Percentiles rank a stretch among this genome's conserved stretches.
phyloP scores from a whole-genome alignment of 129 eudicot species.

The Dittrichia graveolens region DNA sequence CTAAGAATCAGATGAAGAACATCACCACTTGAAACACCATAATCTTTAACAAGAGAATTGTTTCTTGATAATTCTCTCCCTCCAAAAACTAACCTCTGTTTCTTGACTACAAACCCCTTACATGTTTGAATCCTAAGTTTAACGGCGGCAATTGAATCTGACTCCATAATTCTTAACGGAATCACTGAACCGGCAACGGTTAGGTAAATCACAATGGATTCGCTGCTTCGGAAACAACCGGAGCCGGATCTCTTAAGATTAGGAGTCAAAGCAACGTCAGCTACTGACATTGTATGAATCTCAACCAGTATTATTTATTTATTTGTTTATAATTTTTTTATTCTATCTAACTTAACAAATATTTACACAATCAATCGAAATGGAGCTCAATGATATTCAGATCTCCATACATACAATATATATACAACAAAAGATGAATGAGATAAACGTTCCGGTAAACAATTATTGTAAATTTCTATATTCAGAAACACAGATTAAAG shows the following conservation, averaged over 20 bases:
- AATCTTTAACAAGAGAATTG: slow-evolving; percentile 61
- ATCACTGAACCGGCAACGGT: slow-evolving; percentile 60
- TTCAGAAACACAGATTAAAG: slow-evolving; percentile 40
- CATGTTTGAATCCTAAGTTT: slow-evolving; percentile 70
- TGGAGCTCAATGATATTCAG: slow-evolving; percentile 16
- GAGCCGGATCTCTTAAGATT: slow-evolving; percentile 41
- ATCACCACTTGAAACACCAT: slow-evolving; percentile 63
- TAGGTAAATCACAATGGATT: slow-evolving; percentile 57
- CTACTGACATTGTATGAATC: slow-evolving; percentile 55
- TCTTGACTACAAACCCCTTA: slow-evolving; percentile 71
- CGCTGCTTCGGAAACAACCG: slow-evolving; percentile 41
- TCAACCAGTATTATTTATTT: slow-evolving; percentile 11
- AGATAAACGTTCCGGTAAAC: slow-evolving; percentile 14
- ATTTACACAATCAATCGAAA: slow-evolving; percentile 33
- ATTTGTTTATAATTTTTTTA: slow-evolving; percentile 5
- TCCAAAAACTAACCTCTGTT: slow-evolving; percentile 63
- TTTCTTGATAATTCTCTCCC: slow-evolving; percentile 72
- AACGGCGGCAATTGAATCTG: slow-evolving; percentile 69
- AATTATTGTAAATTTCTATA: slow-evolving; percentile 32
- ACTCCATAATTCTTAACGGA: slow-evolving; percentile 69
- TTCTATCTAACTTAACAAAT: neutral
- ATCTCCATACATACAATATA: slow-evolving; percentile 19
- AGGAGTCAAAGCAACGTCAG: slow-evolving; percentile 65
- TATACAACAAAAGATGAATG: neutral
- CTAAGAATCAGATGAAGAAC: slow-evolving; percentile 58